Percentiles rank a stretch among this genome's conserved stretches.
These are phyloP conservation scores for Melanogaster broomeanus DNA, from an alignment of 768 basidiomycete species.

Conservation along the genomic window DNA sequence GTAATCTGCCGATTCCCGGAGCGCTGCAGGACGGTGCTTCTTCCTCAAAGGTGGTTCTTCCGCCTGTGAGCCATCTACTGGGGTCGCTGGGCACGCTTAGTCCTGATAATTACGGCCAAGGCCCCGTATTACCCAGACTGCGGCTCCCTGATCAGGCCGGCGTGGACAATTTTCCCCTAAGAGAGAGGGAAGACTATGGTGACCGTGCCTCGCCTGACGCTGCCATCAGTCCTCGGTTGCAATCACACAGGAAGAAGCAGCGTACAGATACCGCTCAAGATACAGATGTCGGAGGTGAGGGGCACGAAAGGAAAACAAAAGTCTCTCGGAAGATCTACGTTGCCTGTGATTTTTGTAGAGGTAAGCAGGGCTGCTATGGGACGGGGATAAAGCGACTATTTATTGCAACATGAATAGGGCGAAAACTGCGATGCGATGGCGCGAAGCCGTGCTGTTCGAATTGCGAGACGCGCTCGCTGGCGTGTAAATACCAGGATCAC, in stretches of 20 bases:
- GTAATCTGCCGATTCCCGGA: slow-evolving; percentile 9
- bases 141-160: slow-evolving; percentile 23
- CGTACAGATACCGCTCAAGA: slow-evolving; percentile 1
- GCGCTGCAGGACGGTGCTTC: slow-evolving; percentile 13
- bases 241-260: slow-evolving; percentile 19
- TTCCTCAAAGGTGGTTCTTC: slow-evolving; percentile 26
- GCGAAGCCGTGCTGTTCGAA: slow-evolving; percentile 61
- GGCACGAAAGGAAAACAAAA: slow-evolving; percentile 25
- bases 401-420: slow-evolving; percentile 41
- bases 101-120: slow-evolving; percentile 18
- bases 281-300: slow-evolving; percentile 11
- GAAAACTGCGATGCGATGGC: slow-evolving; percentile 78
- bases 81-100: slow-evolving; percentile 21
- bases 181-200: slow-evolving; percentile 11
- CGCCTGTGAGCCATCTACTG: slow-evolving; percentile 28
- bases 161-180: background rate
- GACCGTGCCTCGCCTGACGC: slow-evolving; percentile 12
- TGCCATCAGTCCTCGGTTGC: background rate
- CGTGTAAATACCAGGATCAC: slow-evolving; percentile 55
- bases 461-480: slow-evolving; percentile 53
- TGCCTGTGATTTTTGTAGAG: slow-evolving; percentile 80
- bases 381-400: background rate
- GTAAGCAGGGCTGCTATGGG: slow-evolving; percentile 38
- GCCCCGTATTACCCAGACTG: slow-evolving; percentile 29
- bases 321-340: slow-evolving; percentile 38